phyloP scores from a whole-genome alignment of 106 monocot species.

The Acanthochlamys bracteata region DNA sequence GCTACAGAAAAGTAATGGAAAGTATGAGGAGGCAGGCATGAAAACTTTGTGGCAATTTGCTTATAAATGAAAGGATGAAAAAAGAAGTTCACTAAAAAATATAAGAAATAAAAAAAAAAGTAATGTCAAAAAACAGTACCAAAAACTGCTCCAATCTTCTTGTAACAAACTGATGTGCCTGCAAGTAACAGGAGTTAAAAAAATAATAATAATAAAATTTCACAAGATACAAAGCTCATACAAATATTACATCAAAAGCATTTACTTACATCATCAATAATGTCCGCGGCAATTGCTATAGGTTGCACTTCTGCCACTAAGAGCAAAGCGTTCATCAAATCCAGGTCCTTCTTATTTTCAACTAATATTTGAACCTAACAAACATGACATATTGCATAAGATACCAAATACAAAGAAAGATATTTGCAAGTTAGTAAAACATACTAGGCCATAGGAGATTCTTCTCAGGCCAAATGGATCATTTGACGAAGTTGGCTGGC shows the following conservation, averaged over 20 bases:
- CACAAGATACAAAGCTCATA: neutral
- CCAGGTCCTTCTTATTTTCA: conserved; percentile 77
- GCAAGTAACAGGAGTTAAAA: neutral
- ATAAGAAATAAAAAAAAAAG: conserved; percentile 11
- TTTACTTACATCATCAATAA: conserved; percentile 53
- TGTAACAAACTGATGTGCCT: conserved; percentile 83
- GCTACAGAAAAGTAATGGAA: no score
- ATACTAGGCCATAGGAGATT: conserved; percentile 93
- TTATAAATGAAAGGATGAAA: neutral
- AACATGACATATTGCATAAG: neutral
- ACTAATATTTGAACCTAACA: conserved; percentile 86
- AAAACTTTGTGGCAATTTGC: no score
- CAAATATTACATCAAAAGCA: neutral
- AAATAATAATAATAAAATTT: neutral
- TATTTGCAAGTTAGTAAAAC: conserved; percentile 4
- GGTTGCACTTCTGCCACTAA: conserved; percentile 76
- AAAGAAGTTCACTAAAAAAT: neutral
- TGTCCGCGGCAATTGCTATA: conserved; percentile 33
- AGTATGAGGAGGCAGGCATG: no score
- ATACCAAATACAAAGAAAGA: neutral
- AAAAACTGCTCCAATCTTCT: conserved; percentile 89
- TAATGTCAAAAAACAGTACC: no score
- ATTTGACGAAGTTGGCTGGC: conserved; percentile 84
- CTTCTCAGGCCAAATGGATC: conserved; percentile 96
- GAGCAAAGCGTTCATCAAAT: conserved; percentile 53